Base-by-base conservation (phyloP, 768 basidiomycete genomes). In the Thelephora aurantiotincta region DNA sequence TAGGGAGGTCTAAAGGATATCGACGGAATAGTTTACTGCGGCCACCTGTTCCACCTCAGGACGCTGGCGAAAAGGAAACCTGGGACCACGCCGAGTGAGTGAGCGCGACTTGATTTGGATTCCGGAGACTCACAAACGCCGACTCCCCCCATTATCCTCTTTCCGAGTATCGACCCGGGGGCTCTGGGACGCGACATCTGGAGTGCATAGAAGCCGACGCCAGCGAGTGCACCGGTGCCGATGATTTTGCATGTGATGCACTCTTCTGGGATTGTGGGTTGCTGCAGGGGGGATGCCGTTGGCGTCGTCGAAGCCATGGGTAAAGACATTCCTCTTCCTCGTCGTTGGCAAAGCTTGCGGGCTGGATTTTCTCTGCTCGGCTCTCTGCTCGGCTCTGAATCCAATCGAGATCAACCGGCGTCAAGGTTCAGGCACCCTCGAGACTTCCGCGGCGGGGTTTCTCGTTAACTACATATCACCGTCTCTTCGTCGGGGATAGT, bases 171-270 rank as follows among this genome's bases (percentile, higher is more conserved):
- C 2, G 73, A 75, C 5, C 82, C 82, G 6, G 77, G 80, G 11
- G 78, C 78, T 37, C 68, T 67, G 20, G 71, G 68, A 43, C 83
- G 76, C 22, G 81, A 73, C 66, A 74, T 71, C 59, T 72, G 70
- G 22, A 87, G 61, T 2, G 84, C 82, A 57, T 87, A 85, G 20
- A 78, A 51, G 5, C 85, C 83, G 4, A 77, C 71, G 3, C 71
- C 71, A 18, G 70, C 74, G 5, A 86, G 70, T 1, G 78, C 75
- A 26, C 67, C 76, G 0, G 81, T 73, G 16, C 83, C 82, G 35
- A 82, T 72, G 47, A 86, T 64, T 36, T 75, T 74, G 59, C 85
- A 87, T 1, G 79, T 70, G n/a, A 82, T 55, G 51, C 83, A 87
- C 36, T 85, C 80, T 43, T 68, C 38, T 14, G 16, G 38, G 16